A percentile compares a stretch with the other conserved stretches of the same genome.
Evolutionary conservation across 306 rosid species (phyloP).

Genomic region (Ormosia emarginata): DNA sequence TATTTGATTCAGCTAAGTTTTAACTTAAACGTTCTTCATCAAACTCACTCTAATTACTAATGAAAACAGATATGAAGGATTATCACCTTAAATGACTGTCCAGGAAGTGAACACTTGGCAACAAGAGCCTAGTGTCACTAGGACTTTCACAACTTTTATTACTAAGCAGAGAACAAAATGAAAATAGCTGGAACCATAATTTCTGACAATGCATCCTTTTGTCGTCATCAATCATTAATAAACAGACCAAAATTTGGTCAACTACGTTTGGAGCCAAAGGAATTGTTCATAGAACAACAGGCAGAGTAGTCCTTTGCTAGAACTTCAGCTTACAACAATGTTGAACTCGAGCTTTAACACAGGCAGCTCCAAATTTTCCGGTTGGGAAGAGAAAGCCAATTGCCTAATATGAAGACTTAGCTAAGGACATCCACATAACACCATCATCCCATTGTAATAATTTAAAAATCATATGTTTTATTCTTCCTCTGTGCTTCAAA

Average conservation of each 20-base stretch:
- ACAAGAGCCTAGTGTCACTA: neutral
- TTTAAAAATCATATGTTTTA: slow-evolving; percentile 34
- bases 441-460: slow-evolving; percentile 23
- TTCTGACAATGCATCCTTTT: neutral
- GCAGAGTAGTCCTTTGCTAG: slow-evolving; percentile 16
- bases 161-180: neutral
- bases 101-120: neutral
- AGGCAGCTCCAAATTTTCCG: slow-evolving; percentile 19
- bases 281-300: neutral
- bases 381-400: slow-evolving; percentile 11
- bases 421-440: slow-evolving; percentile 4
- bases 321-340: slow-evolving; percentile 27
- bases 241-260: slow-evolving; percentile 11
- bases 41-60: neutral
- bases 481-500: slow-evolving; percentile 26
- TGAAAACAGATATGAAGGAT: neutral
- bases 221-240: neutral
- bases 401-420: slow-evolving; percentile 3
- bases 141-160: neutral
- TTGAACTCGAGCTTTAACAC: slow-evolving; percentile 27
- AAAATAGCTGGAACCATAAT: slow-evolving; percentile 2
- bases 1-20: too few relatives aligned
- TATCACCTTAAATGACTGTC: neutral
- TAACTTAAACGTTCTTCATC: too few relatives aligned
- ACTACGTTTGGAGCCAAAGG: slow-evolving; percentile 3